Evolutionary conservation across 1,284 basidiomycete genomes (phyloP), one percentile per base, ranked within the genome.

Genomic region (Athelia sp.): DNA sequence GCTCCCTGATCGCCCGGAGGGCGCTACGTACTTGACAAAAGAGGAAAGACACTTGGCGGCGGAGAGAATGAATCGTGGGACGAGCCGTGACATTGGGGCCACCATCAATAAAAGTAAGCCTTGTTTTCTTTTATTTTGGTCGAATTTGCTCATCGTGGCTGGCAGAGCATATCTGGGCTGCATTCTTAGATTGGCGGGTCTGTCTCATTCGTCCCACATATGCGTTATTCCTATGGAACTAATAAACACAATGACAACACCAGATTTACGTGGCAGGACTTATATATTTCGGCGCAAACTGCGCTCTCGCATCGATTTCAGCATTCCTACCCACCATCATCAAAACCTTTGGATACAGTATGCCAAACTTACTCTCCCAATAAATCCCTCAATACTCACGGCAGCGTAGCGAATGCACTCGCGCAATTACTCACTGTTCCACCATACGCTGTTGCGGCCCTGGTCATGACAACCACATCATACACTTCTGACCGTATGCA

Each of bases 281-380:
- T 17, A 78, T 86, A 45, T 90, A 87, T 64, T 90, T 89, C 54
- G 88, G 86, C 23, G 71, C 89, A 52, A 94, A 94, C 64, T 79
- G 84, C 48, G 84, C 85, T 2, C 73, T 93, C 1, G 87, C 87
- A 9, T 86, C 84, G 2, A 84, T 90, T 43, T 84, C 84, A 2
- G 92, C 89, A 0, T 94, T 93, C 69, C 69, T 93, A 21, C 91
- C 91, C 0, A 93, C 90, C 0, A 91, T 93, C 58, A 81, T 92
- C 52, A 77, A 75, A 46, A 86, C 83, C 0, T 80, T 90, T 56
- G 84, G 82, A 14, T 79, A 75, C 59, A 77, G 78, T 77, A 54
- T 32, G 67, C 64, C 49, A n/a, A 48, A 40, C 36, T n/a, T 9
- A 6, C 6, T 9, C 36, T 40, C n/a, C 8, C 36, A 17, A 4